Evolutionary conservation across 106 monocot genomes (phyloP), one percentile per base, ranked within the genome.

Genomic region (Acanthochlamys bracteata): DNA sequence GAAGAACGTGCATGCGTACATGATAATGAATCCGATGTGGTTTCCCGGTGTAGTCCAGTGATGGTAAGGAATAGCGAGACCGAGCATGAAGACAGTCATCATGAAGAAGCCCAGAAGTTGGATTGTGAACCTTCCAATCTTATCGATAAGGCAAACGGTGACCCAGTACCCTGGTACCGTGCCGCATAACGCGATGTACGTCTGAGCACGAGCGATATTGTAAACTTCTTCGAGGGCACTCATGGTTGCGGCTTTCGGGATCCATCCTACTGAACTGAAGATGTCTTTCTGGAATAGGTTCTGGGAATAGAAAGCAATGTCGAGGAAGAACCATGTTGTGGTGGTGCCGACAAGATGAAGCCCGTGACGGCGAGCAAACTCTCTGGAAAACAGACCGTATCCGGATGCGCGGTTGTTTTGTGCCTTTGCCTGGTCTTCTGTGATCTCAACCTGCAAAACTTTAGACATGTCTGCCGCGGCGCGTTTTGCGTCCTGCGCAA

Each of bases 1-100:
- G 77, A 92, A 92, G 81, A 92, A 92, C n/a, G n/a, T n/a, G n/a
- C n/a, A n/a, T n/a, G n/a, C 78, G 26, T 78, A 78, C 63, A 78
- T 63, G 3, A 78, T 57, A 11, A 78, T 23, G 60, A 78, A 78
- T 0, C 78, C 78, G 55, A 21, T 42, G 56, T 78, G 78, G 55
- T 78, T 58, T 25, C 70, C 65, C 0, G 27, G 39, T 10, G 59
- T 55, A 7, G 65, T 78, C 78, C 78, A 78, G 60, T 78, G 78
- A 22, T 67, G 21, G 78, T 78, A 78, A 0, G 78, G 78, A 26
- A 72, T 51, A 55, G 72, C 72, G 2, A 78, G 67, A 0, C 27
- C 78, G 24, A 78, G 72, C 78, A 78, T 63, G 78, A 78, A 72
- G 67, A 68, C 61, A 4, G 68, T 68, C 78, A 78, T 78, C 61